These are phyloP conservation scores for Borealophlyctis nickersoniae DNA, from an alignment of 192 early-diverging fungal genomes.

Conservation along the genomic window DNA sequence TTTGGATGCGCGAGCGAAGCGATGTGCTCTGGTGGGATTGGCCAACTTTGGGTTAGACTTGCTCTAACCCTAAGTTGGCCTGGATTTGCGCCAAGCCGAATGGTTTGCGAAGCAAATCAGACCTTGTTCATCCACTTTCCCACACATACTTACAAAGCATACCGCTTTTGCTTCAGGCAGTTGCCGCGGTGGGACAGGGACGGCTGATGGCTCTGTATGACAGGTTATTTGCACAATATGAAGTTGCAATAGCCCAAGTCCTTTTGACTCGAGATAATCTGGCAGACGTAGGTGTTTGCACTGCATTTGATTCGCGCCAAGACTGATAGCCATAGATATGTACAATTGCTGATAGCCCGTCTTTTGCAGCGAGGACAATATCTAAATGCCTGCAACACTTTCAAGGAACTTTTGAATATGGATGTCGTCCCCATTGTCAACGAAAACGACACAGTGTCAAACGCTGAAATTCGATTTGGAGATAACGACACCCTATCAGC, in stretches of 20 bases:
- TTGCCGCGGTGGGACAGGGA: conserved; percentile 96
- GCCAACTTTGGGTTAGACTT: too few species aligned
- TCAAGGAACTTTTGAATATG: conserved; percentile 85
- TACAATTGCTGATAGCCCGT: too few species aligned
- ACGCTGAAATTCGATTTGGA: conserved; percentile 92
- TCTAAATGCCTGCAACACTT: conserved; percentile 92
- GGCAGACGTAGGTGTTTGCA: conserved; percentile 72
- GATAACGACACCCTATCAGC: conserved; percentile 99
- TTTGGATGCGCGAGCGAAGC: too few species aligned
- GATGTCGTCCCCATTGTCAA: conserved; percentile 95
- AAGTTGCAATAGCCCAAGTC: conserved; percentile 92
- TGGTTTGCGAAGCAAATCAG: too few species aligned
- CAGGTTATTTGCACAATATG: conserved; percentile 88
- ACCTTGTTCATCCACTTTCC: too few species aligned
- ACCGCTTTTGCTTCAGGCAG: too few species aligned
- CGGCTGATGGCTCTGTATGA: conserved; percentile 96
- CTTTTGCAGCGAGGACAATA: conserved; percentile 83
- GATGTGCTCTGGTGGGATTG: too few species aligned
- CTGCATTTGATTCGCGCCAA: too few species aligned
- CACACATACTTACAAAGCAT: too few species aligned
- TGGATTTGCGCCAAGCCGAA: too few species aligned
- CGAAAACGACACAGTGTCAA: conserved; percentile 95
- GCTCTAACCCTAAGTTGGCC: too few species aligned
- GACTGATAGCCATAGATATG: too few species aligned
- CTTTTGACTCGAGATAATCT: conserved; percentile 90